Evolutionary conservation across 768 basidiomycete genomes (phyloP).

Genomic region (Leucogyrophana mollusca): DNA sequence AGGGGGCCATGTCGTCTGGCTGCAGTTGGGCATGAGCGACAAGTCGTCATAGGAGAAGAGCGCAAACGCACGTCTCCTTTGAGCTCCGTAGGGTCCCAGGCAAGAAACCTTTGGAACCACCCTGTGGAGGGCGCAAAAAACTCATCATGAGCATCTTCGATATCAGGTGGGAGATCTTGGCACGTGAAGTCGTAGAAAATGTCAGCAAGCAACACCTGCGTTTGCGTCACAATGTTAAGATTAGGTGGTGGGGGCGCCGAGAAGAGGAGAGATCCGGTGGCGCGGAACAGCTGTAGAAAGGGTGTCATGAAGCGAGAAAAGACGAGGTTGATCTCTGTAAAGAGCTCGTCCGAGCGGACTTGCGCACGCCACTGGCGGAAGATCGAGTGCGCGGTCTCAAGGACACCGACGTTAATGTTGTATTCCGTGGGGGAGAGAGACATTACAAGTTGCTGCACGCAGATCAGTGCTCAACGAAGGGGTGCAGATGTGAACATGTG

Average conservation of each 20-base stretch:
- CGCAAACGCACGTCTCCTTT: constrained; percentile 55
- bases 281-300: constrained; percentile 81
- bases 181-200: constrained; percentile 93
- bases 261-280: constrained; percentile 56
- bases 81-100: constrained; percentile 73
- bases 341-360: constrained; percentile 84
- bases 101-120: constrained; percentile 78
- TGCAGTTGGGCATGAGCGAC: constrained; percentile 21
- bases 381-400: constrained; percentile 95
- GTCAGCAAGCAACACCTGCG: constrained; percentile 76
- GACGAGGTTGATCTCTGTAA: constrained; percentile 89
- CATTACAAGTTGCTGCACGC: constrained; percentile 76
- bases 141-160: constrained; percentile 83
- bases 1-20: constrained; percentile 81
- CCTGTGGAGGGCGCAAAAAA: constrained; percentile 75
- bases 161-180: constrained; percentile 91
- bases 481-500: neutral
- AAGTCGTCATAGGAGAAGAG: constrained; percentile 9
- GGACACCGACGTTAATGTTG: constrained; percentile 82
- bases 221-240: constrained; percentile 61
- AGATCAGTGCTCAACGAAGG: constrained; percentile 2
- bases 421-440: constrained; percentile 83
- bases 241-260: constrained; percentile 32
- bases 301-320: constrained; percentile 79
- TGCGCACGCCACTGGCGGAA: constrained; percentile 92